Evolutionary conservation across 805 yeast species (phyloP).

Genomic region (Sugiyamaella qingdaonensis): DNA sequence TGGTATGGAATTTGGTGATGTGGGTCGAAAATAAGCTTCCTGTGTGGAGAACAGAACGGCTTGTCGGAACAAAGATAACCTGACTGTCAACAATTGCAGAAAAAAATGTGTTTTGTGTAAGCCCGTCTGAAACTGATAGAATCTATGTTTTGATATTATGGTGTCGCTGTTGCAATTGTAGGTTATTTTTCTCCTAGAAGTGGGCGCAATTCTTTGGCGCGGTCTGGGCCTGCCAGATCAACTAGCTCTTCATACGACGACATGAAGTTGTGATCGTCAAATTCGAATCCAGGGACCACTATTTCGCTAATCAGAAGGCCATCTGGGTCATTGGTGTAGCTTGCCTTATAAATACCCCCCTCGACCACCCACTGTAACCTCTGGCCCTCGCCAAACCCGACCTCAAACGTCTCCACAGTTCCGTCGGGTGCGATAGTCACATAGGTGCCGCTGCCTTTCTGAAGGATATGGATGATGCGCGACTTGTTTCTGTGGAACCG

Average conservation of each 20-base stretch:
- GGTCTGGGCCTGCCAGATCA: constrained; percentile 10
- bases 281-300: constrained; percentile 61
- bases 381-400: constrained; percentile 52
- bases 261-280: constrained; percentile 48
- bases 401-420: constrained; percentile 44
- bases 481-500: constrained; percentile 48
- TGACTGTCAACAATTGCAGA: too few relatives aligned
- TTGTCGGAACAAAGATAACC: too few relatives aligned
- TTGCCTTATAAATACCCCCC: constrained; percentile 55
- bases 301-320: constrained; percentile 49
- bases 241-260: constrained; percentile 6
- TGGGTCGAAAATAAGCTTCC: too few relatives aligned
- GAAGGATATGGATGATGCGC: constrained; percentile 53
- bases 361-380: constrained; percentile 62
- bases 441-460: constrained; percentile 53
- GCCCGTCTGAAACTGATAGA: too few relatives aligned
- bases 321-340: constrained; percentile 32
- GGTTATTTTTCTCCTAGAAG: background rate
- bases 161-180: too few relatives aligned
- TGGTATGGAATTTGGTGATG: too few relatives aligned
- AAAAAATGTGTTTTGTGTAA: too few relatives aligned
- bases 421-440: constrained; percentile 53
- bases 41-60: too few relatives aligned
- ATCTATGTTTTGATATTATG: too few relatives aligned
- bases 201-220: constrained; percentile 5